Conservation (phyloP, 2,329 filamentous ascomycete species). For the Scedosporium dehoogii region DNA sequence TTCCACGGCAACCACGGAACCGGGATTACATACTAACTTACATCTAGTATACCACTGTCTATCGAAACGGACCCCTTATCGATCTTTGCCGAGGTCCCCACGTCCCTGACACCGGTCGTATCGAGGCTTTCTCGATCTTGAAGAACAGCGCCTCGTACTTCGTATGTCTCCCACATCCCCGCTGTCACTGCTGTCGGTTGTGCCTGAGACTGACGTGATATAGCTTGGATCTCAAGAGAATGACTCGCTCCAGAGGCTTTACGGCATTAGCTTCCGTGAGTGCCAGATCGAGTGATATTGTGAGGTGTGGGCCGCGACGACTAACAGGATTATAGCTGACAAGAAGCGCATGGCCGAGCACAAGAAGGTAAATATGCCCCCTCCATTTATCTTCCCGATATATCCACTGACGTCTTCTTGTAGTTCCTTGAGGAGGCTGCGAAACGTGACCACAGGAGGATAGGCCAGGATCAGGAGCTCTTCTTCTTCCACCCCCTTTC, state of each 20-base stretch:
- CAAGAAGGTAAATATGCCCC: slow-evolving; percentile 43
- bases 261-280: slow-evolving; percentile 73
- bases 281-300: neutral
- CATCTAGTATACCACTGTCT: slow-evolving; percentile 70
- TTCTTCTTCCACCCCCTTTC: slow-evolving; percentile 95
- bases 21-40: slow-evolving; percentile 3
- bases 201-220: neutral
- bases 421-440: slow-evolving; percentile 89
- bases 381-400: neutral
- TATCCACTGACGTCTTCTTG: neutral
- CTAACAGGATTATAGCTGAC: slow-evolving; percentile 40
- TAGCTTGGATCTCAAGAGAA: slow-evolving; percentile 85
- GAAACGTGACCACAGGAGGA: slow-evolving; percentile 88
- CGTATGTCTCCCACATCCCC: neutral
- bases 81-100: slow-evolving; percentile 94
- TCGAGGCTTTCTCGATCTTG: slow-evolving; percentile 92
- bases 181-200: neutral
- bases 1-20: neutral
- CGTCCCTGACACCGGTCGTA: slow-evolving; percentile 80
- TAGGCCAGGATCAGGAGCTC: slow-evolving; percentile 90
- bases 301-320: neutral
- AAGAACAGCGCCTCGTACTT: slow-evolving; percentile 71
- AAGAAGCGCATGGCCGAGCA: slow-evolving; percentile 93
- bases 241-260: slow-evolving; percentile 91
- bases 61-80: slow-evolving; percentile 85